Conservation (phyloP, 116 monocot species). For the Trichopus zeylanicus region DNA sequence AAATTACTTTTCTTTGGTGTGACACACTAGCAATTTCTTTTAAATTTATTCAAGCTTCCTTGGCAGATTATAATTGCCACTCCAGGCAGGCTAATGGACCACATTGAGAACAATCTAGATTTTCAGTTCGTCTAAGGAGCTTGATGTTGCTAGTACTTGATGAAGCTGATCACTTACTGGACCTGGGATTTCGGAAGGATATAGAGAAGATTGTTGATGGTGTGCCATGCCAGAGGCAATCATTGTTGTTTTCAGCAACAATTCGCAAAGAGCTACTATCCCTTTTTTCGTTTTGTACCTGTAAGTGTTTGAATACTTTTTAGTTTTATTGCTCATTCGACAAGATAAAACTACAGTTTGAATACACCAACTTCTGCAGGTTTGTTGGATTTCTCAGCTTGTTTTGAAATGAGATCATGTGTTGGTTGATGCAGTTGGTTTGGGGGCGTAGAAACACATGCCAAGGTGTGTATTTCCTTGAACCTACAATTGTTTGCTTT, state of each 20-base stretch:
- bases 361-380: no score
- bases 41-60: no score
- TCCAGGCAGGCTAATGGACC: slow-evolving; percentile 88
- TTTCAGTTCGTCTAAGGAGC: slow-evolving; percentile 74
- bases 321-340: no score
- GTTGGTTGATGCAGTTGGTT: slow-evolving; percentile 74
- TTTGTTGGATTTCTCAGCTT: slow-evolving; percentile 81
- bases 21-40: no score
- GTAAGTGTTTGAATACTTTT: no score
- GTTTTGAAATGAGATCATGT: slow-evolving; percentile 76
- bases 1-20: no score
- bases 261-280: slow-evolving; percentile 67
- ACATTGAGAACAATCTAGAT: slow-evolving; percentile 89
- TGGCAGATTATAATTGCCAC: slow-evolving; percentile 92
- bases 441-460: slow-evolving; percentile 59
- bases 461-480: slow-evolving; percentile 50
- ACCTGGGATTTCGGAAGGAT: slow-evolving; percentile 71
- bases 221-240: slow-evolving; percentile 77
- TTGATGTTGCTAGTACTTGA: slow-evolving; percentile 83
- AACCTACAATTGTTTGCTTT: no score
- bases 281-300: not conserved
- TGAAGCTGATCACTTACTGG: slow-evolving; percentile 89
- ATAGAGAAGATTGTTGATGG: slow-evolving; percentile 81
- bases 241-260: slow-evolving; percentile 84
- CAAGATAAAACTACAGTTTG: no score